A percentile compares a stretch with the other conserved stretches of the same genome.
phyloP scores from a whole-genome alignment of 2,329 filamentous ascomycete genomes.

The Alternaria sp. region DNA sequence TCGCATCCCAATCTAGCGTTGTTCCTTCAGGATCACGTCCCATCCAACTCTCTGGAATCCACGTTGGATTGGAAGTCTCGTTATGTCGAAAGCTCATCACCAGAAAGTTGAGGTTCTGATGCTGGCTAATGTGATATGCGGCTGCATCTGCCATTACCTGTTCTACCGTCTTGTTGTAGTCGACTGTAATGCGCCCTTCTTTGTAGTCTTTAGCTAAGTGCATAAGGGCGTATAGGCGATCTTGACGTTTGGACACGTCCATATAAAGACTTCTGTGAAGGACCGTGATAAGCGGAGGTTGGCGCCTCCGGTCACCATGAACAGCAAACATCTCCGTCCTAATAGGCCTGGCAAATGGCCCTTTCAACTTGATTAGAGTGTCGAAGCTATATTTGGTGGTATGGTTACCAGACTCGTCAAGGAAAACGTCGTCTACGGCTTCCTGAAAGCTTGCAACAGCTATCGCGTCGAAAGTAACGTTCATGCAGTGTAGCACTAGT shows the following conservation, averaged over 20 bases:
- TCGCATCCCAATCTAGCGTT: no score
- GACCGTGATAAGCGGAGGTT: no score
- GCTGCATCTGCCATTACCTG: neutral
- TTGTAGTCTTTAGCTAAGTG: neutral
- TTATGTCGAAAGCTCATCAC: rapidly evolving
- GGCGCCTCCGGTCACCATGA: neutral
- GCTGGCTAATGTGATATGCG: neutral
- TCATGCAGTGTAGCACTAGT: neutral
- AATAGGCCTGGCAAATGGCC: no score
- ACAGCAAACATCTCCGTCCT: neutral
- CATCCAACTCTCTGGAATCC: no score
- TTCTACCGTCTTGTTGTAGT: neutral
- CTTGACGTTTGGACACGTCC: neutral
- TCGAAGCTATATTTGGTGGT: no score
- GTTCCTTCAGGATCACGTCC: no score
- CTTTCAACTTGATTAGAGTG: no score
- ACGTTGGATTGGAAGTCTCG: no score
- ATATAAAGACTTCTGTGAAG: neutral
- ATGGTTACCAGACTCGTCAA: no score
- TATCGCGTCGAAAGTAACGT: neutral
- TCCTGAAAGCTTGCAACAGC: neutral
- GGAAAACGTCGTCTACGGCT: neutral
- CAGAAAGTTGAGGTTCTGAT: rapidly evolving
- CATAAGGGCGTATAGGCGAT: neutral
- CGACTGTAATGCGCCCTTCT: neutral